Evolutionary conservation across 73 alveolate genomes (phyloP).

Genomic region (Tetrahymena malaccensis): DNA sequence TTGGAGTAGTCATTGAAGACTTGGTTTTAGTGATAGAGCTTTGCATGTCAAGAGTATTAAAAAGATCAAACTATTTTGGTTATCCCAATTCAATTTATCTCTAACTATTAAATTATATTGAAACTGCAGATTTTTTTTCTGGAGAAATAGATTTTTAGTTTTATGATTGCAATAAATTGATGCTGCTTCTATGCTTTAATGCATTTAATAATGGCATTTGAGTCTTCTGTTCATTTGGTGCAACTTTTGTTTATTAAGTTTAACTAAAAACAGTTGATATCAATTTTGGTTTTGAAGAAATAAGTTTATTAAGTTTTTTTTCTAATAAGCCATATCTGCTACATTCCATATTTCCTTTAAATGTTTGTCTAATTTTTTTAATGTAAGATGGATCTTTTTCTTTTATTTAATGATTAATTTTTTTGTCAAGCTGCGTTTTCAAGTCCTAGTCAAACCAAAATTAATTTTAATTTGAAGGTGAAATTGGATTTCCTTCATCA

Average conservation of each 20-base stretch:
- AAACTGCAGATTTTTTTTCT: not conserved
- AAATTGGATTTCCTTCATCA: not conserved
- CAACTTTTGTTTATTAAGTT: not conserved
- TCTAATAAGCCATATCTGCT: not conserved
- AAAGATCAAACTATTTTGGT: not conserved
- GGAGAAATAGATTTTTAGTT: not conserved
- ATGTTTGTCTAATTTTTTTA: not conserved
- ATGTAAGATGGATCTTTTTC: not conserved
- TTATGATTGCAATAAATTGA: no score
- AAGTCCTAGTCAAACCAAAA: not conserved
- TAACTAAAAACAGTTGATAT: not conserved
- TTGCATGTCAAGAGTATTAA: not conserved
- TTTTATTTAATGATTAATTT: not conserved
- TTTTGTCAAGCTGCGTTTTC: not conserved
- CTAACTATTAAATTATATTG: not conserved
- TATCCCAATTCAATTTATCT: not conserved
- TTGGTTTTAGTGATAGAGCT: not conserved
- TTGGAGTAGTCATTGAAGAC: not conserved
- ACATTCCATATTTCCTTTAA: not conserved
- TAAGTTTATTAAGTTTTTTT: not conserved
- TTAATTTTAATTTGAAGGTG: not conserved
- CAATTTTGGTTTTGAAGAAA: not conserved
- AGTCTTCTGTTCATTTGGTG: not conserved
- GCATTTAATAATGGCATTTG: not conserved
- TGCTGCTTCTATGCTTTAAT: not conserved